These are phyloP conservation scores for Aspergillus steynii DNA, from an alignment of 495 filamentous ascomycete species.

Conservation along the genomic window DNA sequence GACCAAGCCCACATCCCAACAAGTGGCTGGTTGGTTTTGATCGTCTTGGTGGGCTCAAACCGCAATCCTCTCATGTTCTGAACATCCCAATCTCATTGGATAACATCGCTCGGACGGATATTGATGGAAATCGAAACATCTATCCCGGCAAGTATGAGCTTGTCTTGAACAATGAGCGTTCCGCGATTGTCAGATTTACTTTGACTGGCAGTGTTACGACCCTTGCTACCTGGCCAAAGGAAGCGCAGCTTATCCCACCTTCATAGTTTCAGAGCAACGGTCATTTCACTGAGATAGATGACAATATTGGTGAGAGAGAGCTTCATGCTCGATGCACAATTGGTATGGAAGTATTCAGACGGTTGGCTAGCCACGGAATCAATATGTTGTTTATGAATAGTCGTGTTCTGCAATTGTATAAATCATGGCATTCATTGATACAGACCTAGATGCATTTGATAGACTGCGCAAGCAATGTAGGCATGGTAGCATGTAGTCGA, in stretches of 20 bases:
- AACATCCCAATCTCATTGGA: constrained; percentile 57
- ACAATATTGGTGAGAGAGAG: no score
- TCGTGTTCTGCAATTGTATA: no score
- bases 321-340: no score
- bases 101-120: constrained; percentile 57
- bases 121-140: constrained; percentile 57
- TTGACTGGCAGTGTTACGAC: constrained; percentile 32
- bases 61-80: constrained; percentile 35
- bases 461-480: no score
- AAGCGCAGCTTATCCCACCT: constrained; percentile 24
- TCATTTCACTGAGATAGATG: no score
- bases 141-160: constrained; percentile 67
- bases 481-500: no score
- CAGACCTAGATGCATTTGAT: no score
- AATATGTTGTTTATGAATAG: no score
- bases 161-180: constrained; percentile 51
- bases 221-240: constrained; percentile 35
- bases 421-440: no score
- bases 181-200: constrained; percentile 27
- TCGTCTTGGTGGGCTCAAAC: constrained; percentile 48
- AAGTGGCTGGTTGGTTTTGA: constrained; percentile 64
- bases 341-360: no score
- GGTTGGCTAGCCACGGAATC: no score
- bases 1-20: constrained; percentile 61
- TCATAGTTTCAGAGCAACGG: neutral